Conservation (phyloP, 176 grass and related monocot genomes). For the Phragmites australis region DNA sequence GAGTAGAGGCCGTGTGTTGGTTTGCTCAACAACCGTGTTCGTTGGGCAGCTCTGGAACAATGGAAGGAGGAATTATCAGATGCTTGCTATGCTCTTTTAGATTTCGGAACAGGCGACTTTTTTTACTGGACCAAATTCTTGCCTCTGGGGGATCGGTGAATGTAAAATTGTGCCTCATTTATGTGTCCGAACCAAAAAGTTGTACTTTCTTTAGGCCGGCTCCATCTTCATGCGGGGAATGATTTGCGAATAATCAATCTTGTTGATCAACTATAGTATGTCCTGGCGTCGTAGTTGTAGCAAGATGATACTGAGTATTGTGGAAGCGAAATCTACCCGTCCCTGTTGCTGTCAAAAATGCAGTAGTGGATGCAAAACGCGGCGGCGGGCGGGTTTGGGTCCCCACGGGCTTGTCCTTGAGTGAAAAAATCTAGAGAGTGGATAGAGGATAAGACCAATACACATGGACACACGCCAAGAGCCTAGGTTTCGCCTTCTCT, state of each 20-base stretch:
- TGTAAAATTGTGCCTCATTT: too few species aligned
- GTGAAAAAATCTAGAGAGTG: constrained; percentile 21
- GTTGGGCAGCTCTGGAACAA: constrained; percentile 18
- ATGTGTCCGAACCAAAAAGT: background rate
- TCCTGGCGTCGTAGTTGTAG: too few species aligned
- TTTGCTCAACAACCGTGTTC: constrained; percentile 30
- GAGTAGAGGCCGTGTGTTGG: constrained; percentile 38
- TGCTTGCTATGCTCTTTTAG: background rate
- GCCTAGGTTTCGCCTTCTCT: background rate
- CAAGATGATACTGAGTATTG: too few species aligned
- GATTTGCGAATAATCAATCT: too few species aligned
- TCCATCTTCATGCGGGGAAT: too few species aligned
- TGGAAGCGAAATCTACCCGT: too few species aligned
- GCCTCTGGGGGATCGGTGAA: background rate
- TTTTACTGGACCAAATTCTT: background rate
- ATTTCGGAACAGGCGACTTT: background rate
- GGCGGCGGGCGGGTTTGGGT: background rate
- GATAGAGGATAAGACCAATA: constrained; percentile 28
- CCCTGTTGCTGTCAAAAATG: too few species aligned
- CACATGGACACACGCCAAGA: constrained; percentile 7
- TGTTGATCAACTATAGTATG: too few species aligned
- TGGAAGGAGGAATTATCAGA: constrained; percentile 44
- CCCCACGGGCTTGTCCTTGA: background rate
- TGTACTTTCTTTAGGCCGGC: too few species aligned
- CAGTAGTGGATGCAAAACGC: background rate